These are phyloP conservation scores for Leishmania aethiopica DNA, from an alignment of 208 protist genomes.

Conservation along the genomic window DNA sequence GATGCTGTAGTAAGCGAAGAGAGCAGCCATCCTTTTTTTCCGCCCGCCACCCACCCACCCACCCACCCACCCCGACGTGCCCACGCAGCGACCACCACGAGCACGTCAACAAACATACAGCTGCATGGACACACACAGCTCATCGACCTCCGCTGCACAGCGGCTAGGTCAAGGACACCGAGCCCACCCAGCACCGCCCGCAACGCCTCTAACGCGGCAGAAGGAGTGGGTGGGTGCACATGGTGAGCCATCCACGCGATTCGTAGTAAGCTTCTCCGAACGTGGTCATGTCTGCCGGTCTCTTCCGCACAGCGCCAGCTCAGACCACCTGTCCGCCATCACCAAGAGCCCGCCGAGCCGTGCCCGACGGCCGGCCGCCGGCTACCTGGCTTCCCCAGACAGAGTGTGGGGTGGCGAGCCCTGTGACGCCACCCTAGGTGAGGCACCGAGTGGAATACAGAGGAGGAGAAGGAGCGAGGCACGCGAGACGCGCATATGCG, in stretches of 20 bases:
- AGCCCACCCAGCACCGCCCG: neutral
- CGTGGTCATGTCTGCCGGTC: neutral
- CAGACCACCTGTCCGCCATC: neutral
- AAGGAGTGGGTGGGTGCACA: neutral
- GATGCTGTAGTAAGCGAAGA: neutral
- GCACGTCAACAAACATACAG: neutral
- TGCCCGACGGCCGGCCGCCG: too few species aligned
- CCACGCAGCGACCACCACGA: neutral
- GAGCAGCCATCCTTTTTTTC: neutral
- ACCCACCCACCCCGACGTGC: too few species aligned
- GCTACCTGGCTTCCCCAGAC: neutral
- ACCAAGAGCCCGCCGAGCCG: neutral
- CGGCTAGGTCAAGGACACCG: too few species aligned
- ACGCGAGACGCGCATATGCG: neutral
- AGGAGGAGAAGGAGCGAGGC: neutral
- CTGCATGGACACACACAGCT: neutral
- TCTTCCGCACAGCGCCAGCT: neutral
- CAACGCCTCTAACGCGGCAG: neutral
- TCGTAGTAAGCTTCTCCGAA: neutral
- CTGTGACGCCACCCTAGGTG: neutral
- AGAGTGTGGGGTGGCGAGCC: neutral
- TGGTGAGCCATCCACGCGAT: neutral
- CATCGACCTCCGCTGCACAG: too few species aligned
- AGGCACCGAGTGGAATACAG: neutral
- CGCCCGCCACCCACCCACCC: too few species aligned